Evolutionary conservation across 2,329 filamentous ascomycete genomes (phyloP), one percentile per base, ranked within the genome.

Genomic region (Aspergillus pseudonomiae): DNA sequence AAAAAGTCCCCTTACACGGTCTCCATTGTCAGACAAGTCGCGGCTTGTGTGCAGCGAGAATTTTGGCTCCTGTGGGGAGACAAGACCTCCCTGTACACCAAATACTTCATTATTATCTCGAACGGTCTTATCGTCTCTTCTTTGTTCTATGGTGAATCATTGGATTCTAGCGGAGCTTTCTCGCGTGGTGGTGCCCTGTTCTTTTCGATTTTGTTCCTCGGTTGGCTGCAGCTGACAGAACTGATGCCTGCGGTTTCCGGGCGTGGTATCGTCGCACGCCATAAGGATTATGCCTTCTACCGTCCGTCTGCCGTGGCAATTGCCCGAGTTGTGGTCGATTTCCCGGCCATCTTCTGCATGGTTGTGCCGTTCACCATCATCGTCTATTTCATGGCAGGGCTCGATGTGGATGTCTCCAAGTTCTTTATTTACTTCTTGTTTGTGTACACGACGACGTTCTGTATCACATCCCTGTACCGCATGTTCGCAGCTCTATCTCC

Each of bases 11-110:
- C 87, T 21, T 95, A 93, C 77, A 94, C 91, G 0, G 87, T 94
- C 61, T 91, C 88, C 12, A 91, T 94, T 72, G 79, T 84, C 50
- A 84, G 87, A 6, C 92, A 95, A 77, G 89, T 95, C 1, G 63
- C 68, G 48, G 78, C 79, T 41, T 81, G 79, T 59, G 90, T 89
- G 0, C 83, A 88, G 68, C 86, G 92, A 48, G 91, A 95, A 76
- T 89, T 92, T 63, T 93, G 91, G 89, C 84, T 96, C 34, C 86
- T 93, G 32, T 85, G 86, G 73, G 91, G 91, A 45, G 91, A 96
- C 77, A 89, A 85, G 64, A 88, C 88, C 0, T 90, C 91, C 0
- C 82, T 95, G 1, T 89, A 88, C 75, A 94, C 91, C 46, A 95
- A 94, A 68, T 84, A 91, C 63, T 91, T 93, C 77, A 92, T 93